Evolutionary conservation across 768 basidiomycete species (phyloP).

Genomic region (Psilocybe sp.): DNA sequence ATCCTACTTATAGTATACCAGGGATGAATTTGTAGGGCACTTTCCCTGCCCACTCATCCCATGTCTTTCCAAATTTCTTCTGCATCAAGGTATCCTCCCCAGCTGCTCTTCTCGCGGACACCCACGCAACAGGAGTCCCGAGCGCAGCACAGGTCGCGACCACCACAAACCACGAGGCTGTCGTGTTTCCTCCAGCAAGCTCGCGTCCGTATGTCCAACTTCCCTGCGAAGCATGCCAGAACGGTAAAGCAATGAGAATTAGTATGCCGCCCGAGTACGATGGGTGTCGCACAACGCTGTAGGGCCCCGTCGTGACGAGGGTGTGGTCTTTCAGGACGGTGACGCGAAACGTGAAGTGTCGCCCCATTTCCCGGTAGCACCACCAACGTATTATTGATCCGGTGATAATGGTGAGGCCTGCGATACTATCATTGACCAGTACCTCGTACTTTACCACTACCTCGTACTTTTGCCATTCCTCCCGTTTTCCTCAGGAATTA

Average conservation of each 20-base stretch:
- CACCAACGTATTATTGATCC: constrained; percentile 22
- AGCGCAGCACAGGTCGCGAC: not conserved
- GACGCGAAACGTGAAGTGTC: constrained; percentile 36
- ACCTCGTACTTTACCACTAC: too few species aligned
- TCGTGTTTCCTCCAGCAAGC: constrained; percentile 5
- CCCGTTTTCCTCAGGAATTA: too few species aligned
- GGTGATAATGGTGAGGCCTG: too few species aligned
- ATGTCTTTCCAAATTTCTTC: constrained; percentile 27
- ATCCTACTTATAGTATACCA: constrained; percentile 14
- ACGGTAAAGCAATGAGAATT: constrained; percentile 17
- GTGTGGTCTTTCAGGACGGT: constrained; percentile 21
- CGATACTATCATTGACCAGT: too few species aligned
- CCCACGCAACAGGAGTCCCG: not conserved
- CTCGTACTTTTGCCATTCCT: too few species aligned
- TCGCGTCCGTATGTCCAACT: constrained; percentile 27
- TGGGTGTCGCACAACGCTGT: constrained; percentile 30
- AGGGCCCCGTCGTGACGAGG: constrained; percentile 27
- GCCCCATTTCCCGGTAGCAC: constrained; percentile 33
- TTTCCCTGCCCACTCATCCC: constrained; percentile 24
- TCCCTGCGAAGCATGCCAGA: constrained; percentile 26
- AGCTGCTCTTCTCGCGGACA: constrained; percentile 7
- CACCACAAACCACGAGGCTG: not conserved
- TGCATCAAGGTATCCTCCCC: constrained; percentile 28
- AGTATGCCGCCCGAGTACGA: constrained; percentile 26
- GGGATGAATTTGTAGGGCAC: constrained; percentile 28